Evolutionary conservation across 306 rosid genomes (phyloP).

Genomic region (Begonia fuchsioides): DNA sequence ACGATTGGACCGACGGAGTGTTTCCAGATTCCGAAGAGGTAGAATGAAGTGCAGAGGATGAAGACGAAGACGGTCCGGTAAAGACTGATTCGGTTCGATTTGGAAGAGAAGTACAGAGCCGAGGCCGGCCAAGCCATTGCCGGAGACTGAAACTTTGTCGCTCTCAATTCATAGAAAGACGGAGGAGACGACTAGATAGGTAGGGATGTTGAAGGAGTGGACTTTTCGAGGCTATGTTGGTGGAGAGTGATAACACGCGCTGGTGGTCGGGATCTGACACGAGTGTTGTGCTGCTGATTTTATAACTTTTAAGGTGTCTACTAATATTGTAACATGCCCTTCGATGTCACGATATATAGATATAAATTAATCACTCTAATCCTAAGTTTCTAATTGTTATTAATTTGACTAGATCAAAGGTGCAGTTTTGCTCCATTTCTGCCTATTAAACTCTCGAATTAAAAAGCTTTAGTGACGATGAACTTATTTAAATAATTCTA

Average conservation of each 20-base stretch:
- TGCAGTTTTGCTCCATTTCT: no score
- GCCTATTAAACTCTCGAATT: no score
- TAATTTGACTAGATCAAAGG: no score
- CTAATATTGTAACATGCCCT: no score
- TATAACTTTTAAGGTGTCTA: no score
- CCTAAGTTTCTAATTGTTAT: no score
- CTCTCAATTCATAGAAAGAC: neutral
- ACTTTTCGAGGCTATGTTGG: neutral
- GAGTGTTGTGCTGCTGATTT: neutral
- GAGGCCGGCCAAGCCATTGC: constrained; percentile 27
- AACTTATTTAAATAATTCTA: no score
- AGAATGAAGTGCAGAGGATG: constrained; percentile 45
- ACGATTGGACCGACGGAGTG: constrained; percentile 14
- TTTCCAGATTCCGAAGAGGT: constrained; percentile 49
- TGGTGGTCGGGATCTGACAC: neutral
- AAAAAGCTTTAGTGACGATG: no score
- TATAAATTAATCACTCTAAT: no score
- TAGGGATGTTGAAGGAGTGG: neutral
- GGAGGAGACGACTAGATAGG: neutral
- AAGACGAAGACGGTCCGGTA: constrained; percentile 13
- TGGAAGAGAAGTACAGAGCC: constrained; percentile 6
- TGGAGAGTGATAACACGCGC: neutral
- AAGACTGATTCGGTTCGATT: constrained; percentile 25
- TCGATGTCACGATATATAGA: no score
- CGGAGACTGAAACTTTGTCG: neutral